Percentiles rank a stretch among this genome's conserved stretches.
Evolutionary conservation across 345 rosid species (phyloP).

Genomic region (Bretschneidera sinensis): DNA sequence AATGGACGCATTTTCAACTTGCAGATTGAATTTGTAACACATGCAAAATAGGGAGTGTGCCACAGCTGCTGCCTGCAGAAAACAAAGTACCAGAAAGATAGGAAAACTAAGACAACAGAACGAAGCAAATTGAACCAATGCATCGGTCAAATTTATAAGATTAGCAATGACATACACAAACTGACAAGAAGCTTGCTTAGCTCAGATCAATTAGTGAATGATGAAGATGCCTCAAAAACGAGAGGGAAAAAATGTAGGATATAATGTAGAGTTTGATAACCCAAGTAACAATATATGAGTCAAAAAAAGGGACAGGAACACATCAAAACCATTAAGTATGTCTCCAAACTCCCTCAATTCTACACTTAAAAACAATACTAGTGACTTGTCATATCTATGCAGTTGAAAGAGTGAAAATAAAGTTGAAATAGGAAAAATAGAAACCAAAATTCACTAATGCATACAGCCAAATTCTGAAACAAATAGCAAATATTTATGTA

Average conservation of each 20-base stretch:
- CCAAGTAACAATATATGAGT: neutral
- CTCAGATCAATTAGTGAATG: no score
- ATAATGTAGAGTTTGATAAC: neutral
- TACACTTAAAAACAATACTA: neutral
- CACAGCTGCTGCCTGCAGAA: constrained; percentile 79
- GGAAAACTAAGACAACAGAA: constrained; percentile 8
- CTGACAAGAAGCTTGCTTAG: no score
- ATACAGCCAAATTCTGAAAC: neutral
- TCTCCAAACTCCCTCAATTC: neutral
- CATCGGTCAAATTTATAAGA: neutral
- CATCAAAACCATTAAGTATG: no score
- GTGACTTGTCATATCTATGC: neutral
- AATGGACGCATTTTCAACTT: constrained; percentile 78
- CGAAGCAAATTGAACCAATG: constrained; percentile 1
- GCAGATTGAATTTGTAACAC: constrained; percentile 90
- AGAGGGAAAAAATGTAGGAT: neutral
- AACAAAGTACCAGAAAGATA: constrained; percentile 22
- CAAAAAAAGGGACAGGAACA: neutral
- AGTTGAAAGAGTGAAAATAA: no score
- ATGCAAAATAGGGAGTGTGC: constrained; percentile 82
- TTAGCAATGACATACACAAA: no score
- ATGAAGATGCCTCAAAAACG: neutral
- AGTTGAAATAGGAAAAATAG: neutral
- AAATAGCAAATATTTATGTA: neutral
- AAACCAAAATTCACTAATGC: neutral